phyloP scores from a whole-genome alignment of 2,329 filamentous ascomycete species.

The Colletotrichum horii region DNA sequence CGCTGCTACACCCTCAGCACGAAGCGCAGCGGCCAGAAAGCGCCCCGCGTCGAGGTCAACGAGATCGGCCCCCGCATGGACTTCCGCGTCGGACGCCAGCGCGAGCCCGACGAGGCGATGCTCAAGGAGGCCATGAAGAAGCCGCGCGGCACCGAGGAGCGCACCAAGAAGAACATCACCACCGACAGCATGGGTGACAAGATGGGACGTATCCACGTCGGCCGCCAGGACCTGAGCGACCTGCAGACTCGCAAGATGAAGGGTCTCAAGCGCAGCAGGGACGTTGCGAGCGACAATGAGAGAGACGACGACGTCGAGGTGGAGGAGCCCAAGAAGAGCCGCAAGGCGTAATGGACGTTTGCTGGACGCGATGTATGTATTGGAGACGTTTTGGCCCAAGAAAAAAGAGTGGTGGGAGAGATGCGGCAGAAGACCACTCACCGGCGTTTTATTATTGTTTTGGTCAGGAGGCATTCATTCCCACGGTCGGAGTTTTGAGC shows the following conservation, averaged over 20 bases:
- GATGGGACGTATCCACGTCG: conserved; percentile 89
- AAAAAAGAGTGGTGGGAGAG: conserved; percentile 2
- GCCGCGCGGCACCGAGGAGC: conserved; percentile 75
- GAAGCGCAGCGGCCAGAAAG: conserved; percentile 82
- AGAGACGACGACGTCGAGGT: conserved; percentile 52
- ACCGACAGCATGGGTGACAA: conserved; percentile 95
- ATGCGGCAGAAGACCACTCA: conserved; percentile 14
- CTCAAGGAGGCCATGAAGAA: conserved; percentile 92
- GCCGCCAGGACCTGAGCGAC: conserved; percentile 84
- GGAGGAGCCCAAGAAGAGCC: conserved; percentile 24
- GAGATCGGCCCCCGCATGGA: conserved; percentile 96
- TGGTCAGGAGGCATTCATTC: conserved; percentile 18
- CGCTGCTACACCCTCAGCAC: conserved; percentile 88
- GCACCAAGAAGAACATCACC: conserved; percentile 94
- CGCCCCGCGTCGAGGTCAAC: conserved; percentile 91
- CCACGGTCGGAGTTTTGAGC: conserved; percentile 22
- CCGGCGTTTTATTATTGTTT: conserved; percentile 15
- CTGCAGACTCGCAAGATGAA: conserved; percentile 99
- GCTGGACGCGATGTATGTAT: not conserved
- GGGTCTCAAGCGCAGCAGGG: conserved; percentile 85
- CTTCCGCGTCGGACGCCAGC: conserved; percentile 81
- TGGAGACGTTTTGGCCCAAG: not conserved
- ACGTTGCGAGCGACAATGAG: conserved; percentile 57
- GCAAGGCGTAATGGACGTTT: conserved; percentile 5
- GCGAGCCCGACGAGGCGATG: conserved; percentile 77